phyloP scores from a whole-genome alignment of 2,329 filamentous ascomycete species.

The Beauveria caledonica region DNA sequence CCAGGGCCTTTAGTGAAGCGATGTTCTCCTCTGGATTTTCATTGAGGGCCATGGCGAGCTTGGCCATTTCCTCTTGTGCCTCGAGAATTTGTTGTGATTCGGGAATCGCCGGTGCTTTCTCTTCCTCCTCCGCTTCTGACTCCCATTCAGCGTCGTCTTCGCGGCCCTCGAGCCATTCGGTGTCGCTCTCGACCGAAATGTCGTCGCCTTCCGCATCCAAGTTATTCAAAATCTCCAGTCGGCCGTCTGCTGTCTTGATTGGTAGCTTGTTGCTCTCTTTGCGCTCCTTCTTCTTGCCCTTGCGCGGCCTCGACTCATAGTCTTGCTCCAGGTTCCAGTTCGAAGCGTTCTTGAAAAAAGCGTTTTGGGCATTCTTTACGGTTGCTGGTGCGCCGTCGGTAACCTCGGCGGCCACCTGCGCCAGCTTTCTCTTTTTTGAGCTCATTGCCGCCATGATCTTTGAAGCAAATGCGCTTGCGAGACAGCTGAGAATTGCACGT shows the following conservation, averaged over 20 bases:
- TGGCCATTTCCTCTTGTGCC: slow-evolving; percentile 88
- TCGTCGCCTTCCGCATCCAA: slow-evolving; percentile 52
- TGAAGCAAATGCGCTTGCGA: not conserved
- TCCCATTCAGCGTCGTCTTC: slow-evolving; percentile 43
- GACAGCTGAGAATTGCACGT: not conserved
- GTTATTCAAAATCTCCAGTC: slow-evolving; percentile 52
- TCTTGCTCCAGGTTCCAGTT: slow-evolving; percentile 89
- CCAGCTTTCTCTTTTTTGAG: slow-evolving; percentile 50
- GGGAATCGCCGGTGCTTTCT: slow-evolving; percentile 56
- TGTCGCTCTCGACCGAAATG: slow-evolving; percentile 49
- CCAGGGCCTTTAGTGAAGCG: slow-evolving; percentile 68
- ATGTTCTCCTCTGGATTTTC: slow-evolving; percentile 90
- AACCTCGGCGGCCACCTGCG: slow-evolving; percentile 41
- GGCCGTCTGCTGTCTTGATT: slow-evolving; percentile 77
- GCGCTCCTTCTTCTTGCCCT: slow-evolving; percentile 61
- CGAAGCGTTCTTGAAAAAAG: slow-evolving; percentile 65
- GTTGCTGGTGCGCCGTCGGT: slow-evolving; percentile 26
- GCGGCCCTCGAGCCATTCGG: slow-evolving; percentile 55
- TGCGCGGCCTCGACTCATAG: slow-evolving; percentile 74
- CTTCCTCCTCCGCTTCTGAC: slow-evolving; percentile 38
- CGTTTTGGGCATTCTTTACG: slow-evolving; percentile 42
- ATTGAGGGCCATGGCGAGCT: slow-evolving; percentile 71
- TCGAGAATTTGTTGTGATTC: slow-evolving; percentile 71
- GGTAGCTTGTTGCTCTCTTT: slow-evolving; percentile 69
- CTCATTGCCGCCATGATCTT: slow-evolving; percentile 39